Evolutionary conservation across 371 early-diverging fungal genomes (phyloP), one percentile per base, ranked within the genome.

Genomic region (Mortierella sp.): DNA sequence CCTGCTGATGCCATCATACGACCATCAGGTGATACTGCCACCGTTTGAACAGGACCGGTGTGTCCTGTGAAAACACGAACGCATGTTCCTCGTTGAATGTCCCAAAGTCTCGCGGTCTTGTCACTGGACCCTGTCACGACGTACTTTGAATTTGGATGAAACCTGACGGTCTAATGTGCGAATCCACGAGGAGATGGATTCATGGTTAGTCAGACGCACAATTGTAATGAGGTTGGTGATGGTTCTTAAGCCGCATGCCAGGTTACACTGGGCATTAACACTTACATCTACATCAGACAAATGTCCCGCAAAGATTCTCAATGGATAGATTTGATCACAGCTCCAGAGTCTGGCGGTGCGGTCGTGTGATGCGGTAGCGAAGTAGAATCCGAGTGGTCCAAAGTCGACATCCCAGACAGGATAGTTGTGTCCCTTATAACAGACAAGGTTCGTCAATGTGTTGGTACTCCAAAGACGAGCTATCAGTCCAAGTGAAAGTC

Each of bases 131-230:
- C 99, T 12, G 98, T 97, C 27, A 96, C 91, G 17, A 99, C 56
- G 78, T 99, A 99, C 65, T 95, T 96, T 40, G 92, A 89, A 79
- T 99, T 99, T 7, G 99, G 99, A 81, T 99, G 99, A 81, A 99
- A 99, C 71, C 90, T 91, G 27, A 99, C 98, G 34, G 86, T 85
- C 89, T 89, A 65, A 1, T 8, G 17, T 22, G 34, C 7, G 4
- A 7, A 10, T 34, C 10, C 10, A 10, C 10, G 34, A n/a, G 34
- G 10, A 34, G 34, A 34, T 34, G 10, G 34, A 10, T 34, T 34
- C 34, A 10, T 34, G 10, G 10, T 34, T 4, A 10, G 34, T 34
- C 34, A 34, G 34, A 34, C 34, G n/a, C n/a, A 34, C 34, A 34
- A 34, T 34, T 4, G 34, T 34, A 34, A n/a, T n/a, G n/a, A n/a